Evolutionary conservation across 768 basidiomycete genomes (phyloP).

Genomic region (Cubamyces sp.): DNA sequence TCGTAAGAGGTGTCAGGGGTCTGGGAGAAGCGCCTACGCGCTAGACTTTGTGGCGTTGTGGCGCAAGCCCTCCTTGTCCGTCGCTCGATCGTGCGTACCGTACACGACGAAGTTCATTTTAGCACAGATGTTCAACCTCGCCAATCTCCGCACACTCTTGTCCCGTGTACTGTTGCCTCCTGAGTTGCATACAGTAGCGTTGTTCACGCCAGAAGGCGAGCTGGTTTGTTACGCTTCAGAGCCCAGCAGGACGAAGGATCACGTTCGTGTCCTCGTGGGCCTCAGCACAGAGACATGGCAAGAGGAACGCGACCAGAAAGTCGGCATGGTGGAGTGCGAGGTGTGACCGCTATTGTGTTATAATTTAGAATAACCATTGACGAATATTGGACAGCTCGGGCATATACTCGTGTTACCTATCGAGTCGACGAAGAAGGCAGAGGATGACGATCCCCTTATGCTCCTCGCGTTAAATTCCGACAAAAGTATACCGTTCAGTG

Average conservation of each 20-base stretch:
- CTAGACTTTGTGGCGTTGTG: background rate
- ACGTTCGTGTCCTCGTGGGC: conserved; percentile 72
- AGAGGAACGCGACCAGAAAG: conserved; percentile 66
- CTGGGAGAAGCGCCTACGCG: background rate
- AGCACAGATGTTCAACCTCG: conserved; percentile 69
- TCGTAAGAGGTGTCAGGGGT: conserved; percentile 4
- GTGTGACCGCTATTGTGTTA: conserved; percentile 41
- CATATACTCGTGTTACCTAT: conserved; percentile 71
- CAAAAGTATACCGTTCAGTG: conserved; percentile 64
- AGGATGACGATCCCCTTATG: conserved; percentile 57
- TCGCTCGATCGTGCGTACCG: background rate
- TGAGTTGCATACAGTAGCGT: conserved; percentile 67
- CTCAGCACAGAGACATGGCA: conserved; percentile 78
- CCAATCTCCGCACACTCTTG: conserved; percentile 67
- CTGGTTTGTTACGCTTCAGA: conserved; percentile 67
- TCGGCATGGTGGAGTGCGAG: conserved; percentile 80
- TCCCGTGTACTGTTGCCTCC: conserved; percentile 63
- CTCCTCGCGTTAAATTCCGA: conserved; percentile 71
- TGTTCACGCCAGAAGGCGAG: conserved; percentile 76
- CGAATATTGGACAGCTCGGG: conserved; percentile 54
- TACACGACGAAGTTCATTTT: background rate
- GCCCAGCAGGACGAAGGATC: conserved; percentile 65
- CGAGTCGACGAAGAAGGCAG: conserved; percentile 42
- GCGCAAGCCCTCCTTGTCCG: background rate
- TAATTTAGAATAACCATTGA: background rate